These are phyloP conservation scores for Galerina sulciceps DNA, from an alignment of 768 basidiomycete species.

Conservation along the genomic window DNA sequence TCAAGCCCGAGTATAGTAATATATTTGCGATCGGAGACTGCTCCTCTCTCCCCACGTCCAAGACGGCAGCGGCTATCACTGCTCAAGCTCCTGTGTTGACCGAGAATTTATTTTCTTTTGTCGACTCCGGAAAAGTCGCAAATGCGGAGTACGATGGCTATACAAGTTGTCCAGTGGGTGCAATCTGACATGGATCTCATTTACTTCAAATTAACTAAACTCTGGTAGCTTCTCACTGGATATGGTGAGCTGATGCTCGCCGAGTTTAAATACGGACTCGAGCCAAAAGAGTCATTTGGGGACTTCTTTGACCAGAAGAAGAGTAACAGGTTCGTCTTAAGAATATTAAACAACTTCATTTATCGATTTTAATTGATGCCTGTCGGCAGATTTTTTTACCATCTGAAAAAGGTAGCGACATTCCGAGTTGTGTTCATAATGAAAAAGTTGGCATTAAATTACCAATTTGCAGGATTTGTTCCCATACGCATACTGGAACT, in stretches of 20 bases:
- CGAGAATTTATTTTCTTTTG: slow-evolving; percentile 81
- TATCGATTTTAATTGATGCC: background rate
- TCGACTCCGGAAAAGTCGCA: slow-evolving; percentile 74
- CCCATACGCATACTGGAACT: slow-evolving; percentile 79
- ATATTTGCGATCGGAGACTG: slow-evolving; percentile 94
- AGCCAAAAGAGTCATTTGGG: slow-evolving; percentile 87
- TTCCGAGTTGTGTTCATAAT: background rate
- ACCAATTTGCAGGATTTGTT: slow-evolving; percentile 53
- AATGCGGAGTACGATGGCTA: slow-evolving; percentile 85
- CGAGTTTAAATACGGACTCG: slow-evolving; percentile 92
- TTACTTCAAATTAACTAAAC: background rate
- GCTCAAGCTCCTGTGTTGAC: slow-evolving; percentile 89
- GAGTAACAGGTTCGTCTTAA: slow-evolving; percentile 62
- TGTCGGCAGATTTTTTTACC: slow-evolving; percentile 69
- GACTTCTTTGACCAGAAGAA: slow-evolving; percentile 73
- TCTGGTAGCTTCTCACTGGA: slow-evolving; percentile 70
- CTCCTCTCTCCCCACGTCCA: slow-evolving; percentile 90
- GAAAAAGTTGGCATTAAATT: slow-evolving; percentile 11
- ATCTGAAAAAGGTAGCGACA: slow-evolving; percentile 74
- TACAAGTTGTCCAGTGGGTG: slow-evolving; percentile 81
- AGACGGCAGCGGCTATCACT: slow-evolving; percentile 94
- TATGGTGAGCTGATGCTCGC: slow-evolving; percentile 85
- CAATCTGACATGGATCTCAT: slow-evolving; percentile 5
- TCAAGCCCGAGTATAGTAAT: slow-evolving; percentile 78
- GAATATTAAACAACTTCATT: background rate